Percentiles rank a stretch among this genome's conserved stretches.
Evolutionary conservation across 257 asterid genomes (phyloP).

Genomic region (Solanum bulbocastanum): DNA sequence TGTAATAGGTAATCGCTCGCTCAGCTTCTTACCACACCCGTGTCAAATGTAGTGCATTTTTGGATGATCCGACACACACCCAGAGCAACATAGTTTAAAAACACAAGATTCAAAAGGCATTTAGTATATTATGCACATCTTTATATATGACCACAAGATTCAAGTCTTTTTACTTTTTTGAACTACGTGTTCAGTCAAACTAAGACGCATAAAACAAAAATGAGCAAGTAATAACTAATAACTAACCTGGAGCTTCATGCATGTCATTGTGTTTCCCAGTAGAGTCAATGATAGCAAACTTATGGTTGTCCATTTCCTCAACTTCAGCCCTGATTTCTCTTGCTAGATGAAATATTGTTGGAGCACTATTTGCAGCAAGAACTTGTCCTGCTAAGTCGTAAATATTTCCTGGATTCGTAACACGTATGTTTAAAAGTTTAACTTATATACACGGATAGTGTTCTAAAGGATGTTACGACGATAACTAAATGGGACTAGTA

Average conservation of each 20-base stretch:
- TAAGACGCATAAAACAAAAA: not conserved
- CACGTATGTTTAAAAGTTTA: not conserved
- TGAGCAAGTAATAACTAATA: too few relatives aligned
- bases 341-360: not conserved
- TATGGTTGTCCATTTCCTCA: slow-evolving; percentile 53
- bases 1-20: too few relatives aligned
- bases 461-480: too few relatives aligned
- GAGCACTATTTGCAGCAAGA: not conserved
- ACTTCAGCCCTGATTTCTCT: slow-evolving; percentile 7
- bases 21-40: too few relatives aligned
- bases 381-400: not conserved
- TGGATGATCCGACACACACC: too few relatives aligned
- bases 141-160: too few relatives aligned
- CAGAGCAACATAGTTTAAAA: too few relatives aligned
- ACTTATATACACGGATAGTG: not conserved
- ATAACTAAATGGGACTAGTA: too few relatives aligned
- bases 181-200: not conserved
- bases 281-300: slow-evolving; percentile 36
- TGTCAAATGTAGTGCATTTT: too few relatives aligned
- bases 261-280: slow-evolving; percentile 30
- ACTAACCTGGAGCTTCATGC: slow-evolving; percentile 11
- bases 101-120: too few relatives aligned
- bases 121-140: too few relatives aligned
- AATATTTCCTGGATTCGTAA: not conserved
- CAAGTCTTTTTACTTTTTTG: too few relatives aligned